These are phyloP conservation scores for Sporothrix curviconia DNA, from an alignment of 2,329 filamentous ascomycete genomes.

Conservation along the genomic window DNA sequence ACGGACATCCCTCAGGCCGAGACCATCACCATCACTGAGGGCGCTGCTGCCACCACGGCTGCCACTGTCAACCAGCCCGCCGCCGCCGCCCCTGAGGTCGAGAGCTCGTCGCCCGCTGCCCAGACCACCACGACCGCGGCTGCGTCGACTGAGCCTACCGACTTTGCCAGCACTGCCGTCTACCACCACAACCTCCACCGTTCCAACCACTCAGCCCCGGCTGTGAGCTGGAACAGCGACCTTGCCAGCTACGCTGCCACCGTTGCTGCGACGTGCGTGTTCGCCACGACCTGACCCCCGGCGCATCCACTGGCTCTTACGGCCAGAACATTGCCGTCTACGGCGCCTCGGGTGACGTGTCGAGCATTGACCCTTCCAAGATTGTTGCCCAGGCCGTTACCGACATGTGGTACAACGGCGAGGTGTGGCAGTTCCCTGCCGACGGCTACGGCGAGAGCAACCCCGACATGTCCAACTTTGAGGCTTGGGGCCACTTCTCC, in stretches of 20 bases:
- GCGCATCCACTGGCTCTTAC: conserved; percentile 53
- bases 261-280: conserved; percentile 62
- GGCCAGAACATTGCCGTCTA: conserved; percentile 87
- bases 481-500: conserved; percentile 66
- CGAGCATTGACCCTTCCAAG: conserved; percentile 42
- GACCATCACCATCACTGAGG: conserved; percentile 9
- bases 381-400: conserved; percentile 64
- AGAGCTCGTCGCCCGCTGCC: neutral
- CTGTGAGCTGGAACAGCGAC: conserved; percentile 57
- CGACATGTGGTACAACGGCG: conserved; percentile 83
- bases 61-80: neutral
- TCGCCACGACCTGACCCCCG: conserved; percentile 65
- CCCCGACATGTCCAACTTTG: conserved; percentile 57
- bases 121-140: conserved; percentile 6
- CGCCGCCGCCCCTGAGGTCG: neutral
- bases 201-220: conserved; percentile 65
- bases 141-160: conserved; percentile 20
- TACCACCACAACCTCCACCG: conserved; percentile 84
- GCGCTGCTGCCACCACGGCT: conserved; percentile 2
- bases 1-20: neutral
- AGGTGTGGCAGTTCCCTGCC: conserved; percentile 51
- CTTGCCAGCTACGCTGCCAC: conserved; percentile 58
- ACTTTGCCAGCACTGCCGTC: conserved; percentile 39
- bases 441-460: conserved; percentile 52
- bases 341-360: conserved; percentile 35